Evolutionary conservation across 495 filamentous ascomycete genomes (phyloP).

Genomic region (Penicillium psychrofluorescens): DNA sequence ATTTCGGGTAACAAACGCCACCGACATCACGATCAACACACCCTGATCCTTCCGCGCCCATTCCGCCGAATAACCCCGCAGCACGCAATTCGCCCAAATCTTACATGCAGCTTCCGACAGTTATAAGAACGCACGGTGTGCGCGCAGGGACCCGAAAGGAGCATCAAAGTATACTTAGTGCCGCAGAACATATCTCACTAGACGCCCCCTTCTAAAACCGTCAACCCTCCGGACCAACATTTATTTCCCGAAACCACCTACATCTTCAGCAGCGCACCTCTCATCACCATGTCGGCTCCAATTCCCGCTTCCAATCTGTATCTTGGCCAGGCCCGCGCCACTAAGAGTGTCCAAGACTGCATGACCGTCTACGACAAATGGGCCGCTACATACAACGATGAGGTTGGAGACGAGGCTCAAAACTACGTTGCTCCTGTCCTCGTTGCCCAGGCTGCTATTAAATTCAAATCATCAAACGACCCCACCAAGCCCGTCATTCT

Average conservation of each 20-base stretch:
- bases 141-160: not conserved
- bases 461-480: slow-evolving; percentile 8
- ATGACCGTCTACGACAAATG: slow-evolving; percentile 38
- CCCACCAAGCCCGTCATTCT: slow-evolving; percentile 22
- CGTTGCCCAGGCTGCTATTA: slow-evolving; percentile 24
- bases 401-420: slow-evolving; percentile 28
- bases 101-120: not conserved
- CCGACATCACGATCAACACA: slow-evolving; percentile 21
- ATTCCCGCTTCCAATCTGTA: slow-evolving; percentile 14
- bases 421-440: slow-evolving; percentile 34
- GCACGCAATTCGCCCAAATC: slow-evolving; percentile 11
- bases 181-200: not conserved
- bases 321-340: slow-evolving; percentile 19
- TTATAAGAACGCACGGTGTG: slow-evolving; percentile 13
- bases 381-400: slow-evolving; percentile 37
- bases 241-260: not conserved
- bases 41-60: slow-evolving; percentile 4
- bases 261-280: not conserved
- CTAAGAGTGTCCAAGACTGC: slow-evolving; percentile 19
- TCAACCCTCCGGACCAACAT: no score
- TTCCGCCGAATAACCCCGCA: slow-evolving; percentile 14
- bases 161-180: not conserved
- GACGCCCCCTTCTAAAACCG: no score
- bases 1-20: slow-evolving; percentile 1
- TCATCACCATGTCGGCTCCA: slow-evolving; percentile 17